A percentile compares a stretch with the other conserved stretches of the same genome.
Evolutionary conservation across 352 stramenopile species (phyloP).

Genomic region (Aphanomyces euteiches): DNA sequence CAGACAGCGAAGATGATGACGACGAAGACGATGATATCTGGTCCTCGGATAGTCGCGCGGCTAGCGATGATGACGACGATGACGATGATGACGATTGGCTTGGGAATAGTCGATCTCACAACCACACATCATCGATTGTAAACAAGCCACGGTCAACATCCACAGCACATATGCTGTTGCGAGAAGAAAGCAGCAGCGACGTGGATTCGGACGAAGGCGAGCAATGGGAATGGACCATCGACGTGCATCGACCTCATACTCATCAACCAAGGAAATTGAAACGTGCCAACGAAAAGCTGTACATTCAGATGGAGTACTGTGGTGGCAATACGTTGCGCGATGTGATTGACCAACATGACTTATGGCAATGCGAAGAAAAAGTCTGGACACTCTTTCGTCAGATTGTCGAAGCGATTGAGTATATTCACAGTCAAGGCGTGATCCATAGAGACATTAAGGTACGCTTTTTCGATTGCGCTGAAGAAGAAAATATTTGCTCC

Average conservation of each 20-base stretch:
- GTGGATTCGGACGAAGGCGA: constrained; percentile 14
- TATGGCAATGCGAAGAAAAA: constrained; percentile 82
- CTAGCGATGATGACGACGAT: constrained; percentile 35
- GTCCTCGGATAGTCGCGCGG: constrained; percentile 34
- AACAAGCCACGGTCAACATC: constrained; percentile 61
- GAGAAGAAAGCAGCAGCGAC: constrained; percentile 22
- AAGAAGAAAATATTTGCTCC: background rate
- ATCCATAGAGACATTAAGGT: constrained; percentile 91
- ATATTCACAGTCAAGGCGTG: constrained; percentile 92
- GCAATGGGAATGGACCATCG: constrained; percentile 24
- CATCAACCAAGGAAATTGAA: constrained; percentile 36
- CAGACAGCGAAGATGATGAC: background rate
- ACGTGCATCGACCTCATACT: constrained; percentile 21
- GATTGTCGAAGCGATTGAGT: constrained; percentile 92
- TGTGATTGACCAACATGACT: constrained; percentile 88
- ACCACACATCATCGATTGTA: constrained; percentile 52
- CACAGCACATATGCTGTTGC: constrained; percentile 36
- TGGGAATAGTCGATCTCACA: constrained; percentile 32
- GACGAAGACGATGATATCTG: constrained; percentile 16
- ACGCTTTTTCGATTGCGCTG: background rate
- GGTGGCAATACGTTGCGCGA: constrained; percentile 89
- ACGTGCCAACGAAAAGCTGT: constrained; percentile 71
- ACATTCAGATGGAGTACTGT: constrained; percentile 97
- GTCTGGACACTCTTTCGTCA: constrained; percentile 94
- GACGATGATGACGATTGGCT: constrained; percentile 81